These are phyloP conservation scores for Omphalea diandra DNA, from an alignment of 441 rosid genomes.

Conservation along the genomic window DNA sequence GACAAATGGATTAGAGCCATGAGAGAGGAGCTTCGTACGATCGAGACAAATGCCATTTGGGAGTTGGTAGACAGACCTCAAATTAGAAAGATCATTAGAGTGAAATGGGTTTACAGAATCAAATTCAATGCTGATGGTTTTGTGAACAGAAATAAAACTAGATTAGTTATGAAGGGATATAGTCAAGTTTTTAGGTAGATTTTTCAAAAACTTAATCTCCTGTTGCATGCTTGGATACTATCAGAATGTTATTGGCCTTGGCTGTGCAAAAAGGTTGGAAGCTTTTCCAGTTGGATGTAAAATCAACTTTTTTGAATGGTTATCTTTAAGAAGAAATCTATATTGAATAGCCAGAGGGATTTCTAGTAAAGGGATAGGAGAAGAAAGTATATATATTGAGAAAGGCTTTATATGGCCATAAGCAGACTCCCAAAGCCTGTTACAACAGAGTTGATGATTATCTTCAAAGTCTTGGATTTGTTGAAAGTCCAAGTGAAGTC, in stretches of 20 bases:
- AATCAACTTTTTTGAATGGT: constrained; percentile 16
- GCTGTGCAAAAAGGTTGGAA: constrained; percentile 2
- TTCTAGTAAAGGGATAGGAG: not conserved
- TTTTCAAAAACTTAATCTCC: not conserved
- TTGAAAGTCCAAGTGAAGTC: not conserved
- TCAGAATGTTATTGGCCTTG: not conserved
- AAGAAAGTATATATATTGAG: not conserved
- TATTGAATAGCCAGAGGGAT: constrained; percentile 11
- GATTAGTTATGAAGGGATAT: not conserved
- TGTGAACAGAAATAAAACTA: not conserved
- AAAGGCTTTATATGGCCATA: not conserved
- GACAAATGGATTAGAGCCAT: not conserved
- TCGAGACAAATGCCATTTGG: constrained; percentile 2
- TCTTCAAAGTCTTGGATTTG: not conserved
- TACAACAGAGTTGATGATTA: not conserved
- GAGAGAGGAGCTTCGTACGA: not conserved
- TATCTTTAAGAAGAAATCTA: not conserved
- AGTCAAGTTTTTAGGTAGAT: not conserved
- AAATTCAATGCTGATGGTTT: constrained; percentile 1
- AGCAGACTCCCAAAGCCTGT: not conserved
- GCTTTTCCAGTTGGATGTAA: constrained; percentile 15
- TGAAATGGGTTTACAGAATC: constrained; percentile 3
- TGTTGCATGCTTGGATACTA: not conserved
- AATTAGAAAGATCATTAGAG: not conserved
- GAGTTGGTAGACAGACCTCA: not conserved